Evolutionary conservation across 148 eudicot genomes (phyloP), one percentile per base, ranked within the genome.

Genomic region (Gaultheria prostrata): DNA sequence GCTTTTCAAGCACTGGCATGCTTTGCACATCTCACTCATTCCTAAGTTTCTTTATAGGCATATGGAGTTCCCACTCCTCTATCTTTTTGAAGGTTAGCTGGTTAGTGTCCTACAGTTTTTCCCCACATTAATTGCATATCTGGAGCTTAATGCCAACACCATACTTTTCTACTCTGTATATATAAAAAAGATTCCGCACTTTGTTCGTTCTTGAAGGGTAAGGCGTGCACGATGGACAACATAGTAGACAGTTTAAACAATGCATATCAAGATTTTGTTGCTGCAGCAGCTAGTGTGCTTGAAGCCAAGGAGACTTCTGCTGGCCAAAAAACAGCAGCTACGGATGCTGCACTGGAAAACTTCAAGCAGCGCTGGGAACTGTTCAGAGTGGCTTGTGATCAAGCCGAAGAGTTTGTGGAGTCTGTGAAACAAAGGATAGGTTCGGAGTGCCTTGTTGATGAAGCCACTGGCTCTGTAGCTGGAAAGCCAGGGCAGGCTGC

Each of bases 401-500:
- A 92, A 88, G 95, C 95, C 1, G 99, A 97, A 89, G 99, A 97
- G 87, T 94, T 94, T 79, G 95, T 97, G 51, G 98, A 94, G 80
- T 94, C 99, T 4, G 92, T 91, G 8, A 97, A 94, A 90, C 98
- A 91, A 86, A 91, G 99, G 85, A 92, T 97, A 67, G 98, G 99
- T 11, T 94, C 99, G 1, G 95, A 94, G 85, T 97, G 99, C 86
- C 88, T 97, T 54, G 97, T 97, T 56, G 99, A 94, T 80, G 98
- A 97, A 84, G 99, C 99, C 24, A 97, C 98, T 69, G 97, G 98
- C 7, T 86, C 93, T 3, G 82, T 87, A 35, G 49, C 86, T 15
- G 88, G 85, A 59, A 93, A 83, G 88, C 86, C 93, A n/a, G 94
- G 98, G n/a, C 89, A 89, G 85, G 81, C 85, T 20, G 86, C 48